Evolutionary conservation across 441 rosid species (phyloP).

Genomic region (Euphorbia schlechtendalii): DNA sequence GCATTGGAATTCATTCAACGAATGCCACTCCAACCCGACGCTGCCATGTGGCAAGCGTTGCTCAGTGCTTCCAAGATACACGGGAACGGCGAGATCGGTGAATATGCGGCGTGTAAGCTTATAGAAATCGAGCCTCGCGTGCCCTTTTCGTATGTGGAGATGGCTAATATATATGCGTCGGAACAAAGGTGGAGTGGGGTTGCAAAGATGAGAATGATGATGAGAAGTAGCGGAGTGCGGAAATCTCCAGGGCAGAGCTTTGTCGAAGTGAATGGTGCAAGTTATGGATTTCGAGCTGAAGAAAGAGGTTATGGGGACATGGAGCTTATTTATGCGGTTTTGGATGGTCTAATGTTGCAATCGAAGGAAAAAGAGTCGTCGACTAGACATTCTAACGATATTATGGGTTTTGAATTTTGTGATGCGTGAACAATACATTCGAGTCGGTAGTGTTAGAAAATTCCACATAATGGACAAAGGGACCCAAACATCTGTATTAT

Average conservation of each 20-base stretch:
- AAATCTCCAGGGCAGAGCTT: conserved; percentile 59
- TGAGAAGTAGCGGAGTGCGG: conserved; percentile 40
- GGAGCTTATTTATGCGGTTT: conserved; percentile 22
- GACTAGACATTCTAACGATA: neutral
- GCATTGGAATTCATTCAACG: conserved; percentile 37
- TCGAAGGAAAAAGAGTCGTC: conserved; percentile 26
- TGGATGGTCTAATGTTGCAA: conserved; percentile 39
- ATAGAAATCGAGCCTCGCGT: conserved; percentile 36
- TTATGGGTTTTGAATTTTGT: neutral
- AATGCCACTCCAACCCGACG: conserved; percentile 51
- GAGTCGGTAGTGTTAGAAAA: too few species aligned
- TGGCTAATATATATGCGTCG: conserved; percentile 61
- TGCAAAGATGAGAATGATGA: conserved; percentile 44
- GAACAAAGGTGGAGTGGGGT: conserved; percentile 52
- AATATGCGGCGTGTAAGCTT: conserved; percentile 34
- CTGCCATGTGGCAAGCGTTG: conserved; percentile 52
- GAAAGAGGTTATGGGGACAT: conserved; percentile 35
- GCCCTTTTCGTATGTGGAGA: conserved; percentile 50
- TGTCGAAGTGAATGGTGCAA: conserved; percentile 40
- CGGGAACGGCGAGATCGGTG: conserved; percentile 33
- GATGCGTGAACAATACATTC: neutral
- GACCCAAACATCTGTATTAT: too few species aligned
- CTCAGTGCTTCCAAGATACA: conserved; percentile 59
- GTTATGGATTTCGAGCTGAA: conserved; percentile 48
- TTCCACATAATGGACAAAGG: too few species aligned